phyloP scores from a whole-genome alignment of 192 early-diverging fungal species.

The Powellomyces hirtus region DNA sequence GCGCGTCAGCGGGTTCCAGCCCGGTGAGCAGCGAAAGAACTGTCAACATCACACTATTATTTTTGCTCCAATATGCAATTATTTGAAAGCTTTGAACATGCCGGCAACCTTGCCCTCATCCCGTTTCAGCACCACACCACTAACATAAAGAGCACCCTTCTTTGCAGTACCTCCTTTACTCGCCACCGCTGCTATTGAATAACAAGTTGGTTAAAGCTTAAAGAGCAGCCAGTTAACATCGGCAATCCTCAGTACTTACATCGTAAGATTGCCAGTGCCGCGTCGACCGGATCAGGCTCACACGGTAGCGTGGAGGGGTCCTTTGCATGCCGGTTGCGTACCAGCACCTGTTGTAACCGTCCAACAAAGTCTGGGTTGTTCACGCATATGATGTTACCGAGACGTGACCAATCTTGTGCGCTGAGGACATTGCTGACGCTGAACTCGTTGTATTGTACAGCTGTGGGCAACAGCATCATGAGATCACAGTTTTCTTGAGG shows the following conservation, averaged over 20 bases:
- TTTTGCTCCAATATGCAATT: too few relatives aligned
- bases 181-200: too few relatives aligned
- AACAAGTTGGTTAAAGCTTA: too few relatives aligned
- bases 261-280: slow-evolving; percentile 46
- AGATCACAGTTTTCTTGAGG: too few relatives aligned
- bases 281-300: slow-evolving; percentile 52
- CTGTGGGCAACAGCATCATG: too few relatives aligned
- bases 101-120: slow-evolving; percentile 46
- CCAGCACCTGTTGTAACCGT: slow-evolving; percentile 45
- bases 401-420: slow-evolving; percentile 34
- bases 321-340: slow-evolving; percentile 37
- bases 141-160: slow-evolving; percentile 30
- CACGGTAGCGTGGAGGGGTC: slow-evolving; percentile 34
- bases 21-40: too few relatives aligned
- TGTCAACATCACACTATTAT: too few relatives aligned
- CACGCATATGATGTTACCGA: slow-evolving; percentile 45
- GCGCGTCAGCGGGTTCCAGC: slow-evolving; percentile 45
- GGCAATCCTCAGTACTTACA: slow-evolving; percentile 37
- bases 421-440: slow-evolving; percentile 47
- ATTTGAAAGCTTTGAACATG: slow-evolving; percentile 32
- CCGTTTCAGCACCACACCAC: slow-evolving; percentile 38
- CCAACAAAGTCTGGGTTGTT: slow-evolving; percentile 41
- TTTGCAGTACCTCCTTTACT: too few relatives aligned
- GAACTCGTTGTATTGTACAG: slow-evolving; percentile 51
- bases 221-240: background rate